phyloP scores from a whole-genome alignment of 2,329 filamentous ascomycete species.

The Sclerotinia sclerotiorum region DNA sequence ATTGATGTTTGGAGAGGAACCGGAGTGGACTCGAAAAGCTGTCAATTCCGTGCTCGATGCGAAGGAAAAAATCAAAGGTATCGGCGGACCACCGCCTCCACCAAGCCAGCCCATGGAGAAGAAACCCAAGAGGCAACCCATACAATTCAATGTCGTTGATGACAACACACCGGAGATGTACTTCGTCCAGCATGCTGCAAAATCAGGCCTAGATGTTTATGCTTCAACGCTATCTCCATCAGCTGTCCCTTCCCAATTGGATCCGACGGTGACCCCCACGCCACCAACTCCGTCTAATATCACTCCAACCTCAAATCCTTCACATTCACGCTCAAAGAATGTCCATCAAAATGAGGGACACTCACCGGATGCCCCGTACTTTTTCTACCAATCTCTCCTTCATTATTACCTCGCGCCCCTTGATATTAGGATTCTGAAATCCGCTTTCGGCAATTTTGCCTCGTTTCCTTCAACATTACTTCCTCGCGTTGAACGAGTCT shows the following conservation, averaged over 20 bases:
- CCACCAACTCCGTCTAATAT: neutral
- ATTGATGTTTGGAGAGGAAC: constrained; percentile 85
- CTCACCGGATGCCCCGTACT: constrained; percentile 50
- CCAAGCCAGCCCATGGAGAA: constrained; percentile 51
- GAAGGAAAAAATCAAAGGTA: constrained; percentile 71
- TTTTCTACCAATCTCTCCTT: constrained; percentile 69
- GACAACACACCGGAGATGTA: constrained; percentile 54
- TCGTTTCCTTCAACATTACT: constrained; percentile 68
- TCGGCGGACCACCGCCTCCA: constrained; percentile 62
- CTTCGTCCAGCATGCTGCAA: constrained; percentile 47
- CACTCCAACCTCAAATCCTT: constrained; percentile 1
- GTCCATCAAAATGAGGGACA: constrained; percentile 22
- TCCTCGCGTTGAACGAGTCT: constrained; percentile 69
- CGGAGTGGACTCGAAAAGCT: constrained; percentile 88
- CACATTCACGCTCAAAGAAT: constrained; percentile 6
- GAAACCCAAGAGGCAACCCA: constrained; percentile 48
- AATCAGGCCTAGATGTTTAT: constrained; percentile 45
- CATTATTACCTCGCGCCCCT: constrained; percentile 72
- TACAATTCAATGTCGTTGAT: constrained; percentile 49
- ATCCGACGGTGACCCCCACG: neutral
- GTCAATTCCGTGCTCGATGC: constrained; percentile 70
- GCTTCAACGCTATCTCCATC: constrained; percentile 7
- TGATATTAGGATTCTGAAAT: constrained; percentile 71
- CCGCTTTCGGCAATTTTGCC: constrained; percentile 67
- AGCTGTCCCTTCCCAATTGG: neutral